phyloP scores from a whole-genome alignment of 768 basidiomycete species.

The Macrolepiota dolichaula region DNA sequence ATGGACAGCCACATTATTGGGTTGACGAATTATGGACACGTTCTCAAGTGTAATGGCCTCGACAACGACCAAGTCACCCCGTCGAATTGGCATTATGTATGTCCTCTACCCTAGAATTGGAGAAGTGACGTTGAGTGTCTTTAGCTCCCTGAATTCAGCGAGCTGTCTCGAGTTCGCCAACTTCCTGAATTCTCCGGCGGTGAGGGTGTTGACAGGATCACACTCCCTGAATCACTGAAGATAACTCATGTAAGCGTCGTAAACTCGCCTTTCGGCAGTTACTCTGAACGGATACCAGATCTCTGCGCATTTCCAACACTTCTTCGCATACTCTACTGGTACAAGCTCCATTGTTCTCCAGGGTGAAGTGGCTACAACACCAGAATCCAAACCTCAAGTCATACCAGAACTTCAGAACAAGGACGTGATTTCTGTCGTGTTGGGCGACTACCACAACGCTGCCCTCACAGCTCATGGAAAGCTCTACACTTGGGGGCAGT shows the following conservation, averaged over 20 bases:
- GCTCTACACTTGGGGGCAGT: constrained; percentile 78
- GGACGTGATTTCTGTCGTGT: constrained; percentile 79
- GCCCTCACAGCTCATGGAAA: constrained; percentile 79
- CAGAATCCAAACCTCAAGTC: constrained; percentile 49
- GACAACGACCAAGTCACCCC: constrained; percentile 33
- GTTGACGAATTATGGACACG: constrained; percentile 76
- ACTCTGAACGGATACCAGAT: constrained; percentile 42
- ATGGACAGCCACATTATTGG: constrained; percentile 73
- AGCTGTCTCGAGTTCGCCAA: constrained; percentile 46
- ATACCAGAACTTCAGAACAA: constrained; percentile 73
- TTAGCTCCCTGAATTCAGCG: constrained; percentile 75
- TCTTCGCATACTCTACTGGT: constrained; percentile 79
- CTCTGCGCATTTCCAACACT: constrained; percentile 79
- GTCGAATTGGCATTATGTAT: constrained; percentile 71
- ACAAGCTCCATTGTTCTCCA: constrained; percentile 70
- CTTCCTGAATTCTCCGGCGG: constrained; percentile 39
- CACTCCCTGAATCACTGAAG: constrained; percentile 44
- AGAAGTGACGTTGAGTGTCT: constrained; percentile 3
- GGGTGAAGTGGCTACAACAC: constrained; percentile 49
- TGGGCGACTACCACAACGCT: constrained; percentile 91
- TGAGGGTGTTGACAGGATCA: constrained; percentile 18
- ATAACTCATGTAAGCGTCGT: constrained; percentile 71
- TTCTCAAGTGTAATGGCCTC: constrained; percentile 58
- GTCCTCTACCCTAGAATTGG: constrained; percentile 19
- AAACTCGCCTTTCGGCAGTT: background rate